Conservation (phyloP, 129 eudicot genomes). For the Pittosporum tobira region DNA sequence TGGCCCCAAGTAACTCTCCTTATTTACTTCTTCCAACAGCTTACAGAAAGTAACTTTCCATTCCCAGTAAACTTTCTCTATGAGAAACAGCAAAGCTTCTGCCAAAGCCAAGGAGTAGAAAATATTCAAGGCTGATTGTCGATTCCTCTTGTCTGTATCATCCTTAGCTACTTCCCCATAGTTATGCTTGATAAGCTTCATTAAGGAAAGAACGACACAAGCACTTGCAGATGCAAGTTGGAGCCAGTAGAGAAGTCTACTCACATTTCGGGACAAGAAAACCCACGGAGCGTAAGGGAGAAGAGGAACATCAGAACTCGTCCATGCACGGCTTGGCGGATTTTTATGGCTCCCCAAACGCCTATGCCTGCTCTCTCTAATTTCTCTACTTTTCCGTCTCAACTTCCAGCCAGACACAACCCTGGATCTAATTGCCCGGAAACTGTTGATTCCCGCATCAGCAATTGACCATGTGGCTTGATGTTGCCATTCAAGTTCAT, state of each 20-base stretch:
- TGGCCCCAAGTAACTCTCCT: slow-evolving; percentile 64
- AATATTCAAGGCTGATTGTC: slow-evolving; percentile 53
- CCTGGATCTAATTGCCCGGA: slow-evolving; percentile 43
- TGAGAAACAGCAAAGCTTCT: slow-evolving; percentile 73
- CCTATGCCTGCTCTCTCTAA: background rate
- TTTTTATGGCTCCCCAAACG: slow-evolving; percentile 21
- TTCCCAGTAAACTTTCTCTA: slow-evolving; percentile 90
- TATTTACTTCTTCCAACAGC: slow-evolving; percentile 48
- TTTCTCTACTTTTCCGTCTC: slow-evolving; percentile 19
- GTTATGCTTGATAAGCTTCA: slow-evolving; percentile 47
- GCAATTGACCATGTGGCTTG: slow-evolving; percentile 84
- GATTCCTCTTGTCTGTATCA: slow-evolving; percentile 46
- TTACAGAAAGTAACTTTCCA: slow-evolving; percentile 49
- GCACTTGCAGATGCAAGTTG: slow-evolving; percentile 62
- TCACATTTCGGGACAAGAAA: slow-evolving; percentile 57
- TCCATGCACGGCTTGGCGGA: slow-evolving; percentile 56
- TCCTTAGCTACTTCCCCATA: slow-evolving; percentile 27
- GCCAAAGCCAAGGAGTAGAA: slow-evolving; percentile 81
- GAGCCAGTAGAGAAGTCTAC: slow-evolving; percentile 67
- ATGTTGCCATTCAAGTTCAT: slow-evolving; percentile 97
- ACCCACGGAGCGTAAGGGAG: slow-evolving; percentile 65
- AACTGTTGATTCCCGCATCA: slow-evolving; percentile 64
- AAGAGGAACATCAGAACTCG: slow-evolving; percentile 70
- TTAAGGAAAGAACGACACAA: slow-evolving; percentile 59
- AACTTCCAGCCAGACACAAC: slow-evolving; percentile 1